Conservation (phyloP, 2,329 filamentous ascomycete species). For the Canariomyces notabilis region DNA sequence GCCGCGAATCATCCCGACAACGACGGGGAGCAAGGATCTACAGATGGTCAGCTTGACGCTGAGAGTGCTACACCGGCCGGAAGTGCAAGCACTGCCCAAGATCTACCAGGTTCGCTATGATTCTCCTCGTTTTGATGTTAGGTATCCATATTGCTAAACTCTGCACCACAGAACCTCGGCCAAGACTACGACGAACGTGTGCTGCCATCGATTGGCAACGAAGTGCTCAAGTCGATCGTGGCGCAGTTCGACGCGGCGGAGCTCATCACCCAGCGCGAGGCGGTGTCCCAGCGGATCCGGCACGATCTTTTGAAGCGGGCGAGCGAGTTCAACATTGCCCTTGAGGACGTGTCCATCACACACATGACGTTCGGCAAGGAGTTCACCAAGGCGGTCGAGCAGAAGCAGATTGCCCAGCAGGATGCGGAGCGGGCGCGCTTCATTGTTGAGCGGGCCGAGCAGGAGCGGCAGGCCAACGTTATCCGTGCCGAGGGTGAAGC, state of each 20-base stretch:
- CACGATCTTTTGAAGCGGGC: slow-evolving; percentile 88
- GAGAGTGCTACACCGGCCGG: slow-evolving; percentile 88
- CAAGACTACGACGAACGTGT: slow-evolving; percentile 98
- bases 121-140: background rate
- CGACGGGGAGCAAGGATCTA: slow-evolving; percentile 96
- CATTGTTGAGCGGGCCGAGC: slow-evolving; percentile 97
- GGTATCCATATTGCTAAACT: slow-evolving; percentile 10
- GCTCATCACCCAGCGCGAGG: slow-evolving; percentile 97
- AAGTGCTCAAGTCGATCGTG: slow-evolving; percentile 97
- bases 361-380: slow-evolving; percentile 99
- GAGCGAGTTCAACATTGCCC: slow-evolving; percentile 95
- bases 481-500: slow-evolving; percentile 97
- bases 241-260: slow-evolving; percentile 98
- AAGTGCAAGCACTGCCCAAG: slow-evolving; percentile 86
- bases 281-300: slow-evolving; percentile 91
- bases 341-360: slow-evolving; percentile 98
- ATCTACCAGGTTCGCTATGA: slow-evolving; percentile 96
- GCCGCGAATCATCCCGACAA: slow-evolving; percentile 94
- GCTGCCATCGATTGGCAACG: slow-evolving; percentile 96
- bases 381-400: slow-evolving; percentile 97
- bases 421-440: slow-evolving; percentile 96
- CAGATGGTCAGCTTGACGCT: slow-evolving; percentile 99
- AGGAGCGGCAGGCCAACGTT: slow-evolving; percentile 97
- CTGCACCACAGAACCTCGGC: slow-evolving; percentile 74
- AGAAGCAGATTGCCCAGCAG: slow-evolving; percentile 99